Percentiles rank a stretch among this genome's conserved stretches.
Evolutionary conservation across 768 basidiomycete genomes (phyloP).

Genomic region (Phylloporus sp.): DNA sequence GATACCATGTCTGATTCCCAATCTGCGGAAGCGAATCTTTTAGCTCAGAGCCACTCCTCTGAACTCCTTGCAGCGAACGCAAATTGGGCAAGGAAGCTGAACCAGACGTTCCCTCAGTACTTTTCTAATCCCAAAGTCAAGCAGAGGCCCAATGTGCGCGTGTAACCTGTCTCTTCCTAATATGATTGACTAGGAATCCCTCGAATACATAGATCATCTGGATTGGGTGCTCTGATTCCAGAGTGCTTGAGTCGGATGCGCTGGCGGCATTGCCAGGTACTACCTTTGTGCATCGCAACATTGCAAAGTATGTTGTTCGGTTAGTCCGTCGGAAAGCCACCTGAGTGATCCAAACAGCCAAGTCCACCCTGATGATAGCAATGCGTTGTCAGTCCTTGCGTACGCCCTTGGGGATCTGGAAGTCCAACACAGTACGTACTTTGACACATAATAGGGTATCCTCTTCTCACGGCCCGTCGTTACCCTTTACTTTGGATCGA

Average conservation of each 20-base stretch:
- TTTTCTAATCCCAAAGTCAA: conserved; percentile 9
- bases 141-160: conserved; percentile 21
- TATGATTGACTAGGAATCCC: neutral
- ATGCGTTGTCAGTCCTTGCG: neutral
- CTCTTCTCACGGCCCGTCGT: neutral
- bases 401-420: neutral
- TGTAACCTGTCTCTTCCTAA: neutral
- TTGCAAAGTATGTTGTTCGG: neutral
- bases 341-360: neutral
- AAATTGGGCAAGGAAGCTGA: conserved; percentile 20
- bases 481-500: neutral
- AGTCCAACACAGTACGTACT: conserved; percentile 52
- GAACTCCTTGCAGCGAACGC: conserved; percentile 11
- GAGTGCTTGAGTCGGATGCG: neutral
- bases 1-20: neutral
- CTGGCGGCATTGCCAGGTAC: neutral
- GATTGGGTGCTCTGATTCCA: neutral
- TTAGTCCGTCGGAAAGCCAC: too few species aligned
- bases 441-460: neutral
- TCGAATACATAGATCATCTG: neutral
- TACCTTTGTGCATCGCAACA: neutral
- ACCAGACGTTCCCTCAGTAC: conserved; percentile 20
- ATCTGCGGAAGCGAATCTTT: neutral
- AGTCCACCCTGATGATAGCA: neutral
- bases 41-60: neutral